Conservation (phyloP, 805 yeast genomes). For the Candida succiphila region DNA sequence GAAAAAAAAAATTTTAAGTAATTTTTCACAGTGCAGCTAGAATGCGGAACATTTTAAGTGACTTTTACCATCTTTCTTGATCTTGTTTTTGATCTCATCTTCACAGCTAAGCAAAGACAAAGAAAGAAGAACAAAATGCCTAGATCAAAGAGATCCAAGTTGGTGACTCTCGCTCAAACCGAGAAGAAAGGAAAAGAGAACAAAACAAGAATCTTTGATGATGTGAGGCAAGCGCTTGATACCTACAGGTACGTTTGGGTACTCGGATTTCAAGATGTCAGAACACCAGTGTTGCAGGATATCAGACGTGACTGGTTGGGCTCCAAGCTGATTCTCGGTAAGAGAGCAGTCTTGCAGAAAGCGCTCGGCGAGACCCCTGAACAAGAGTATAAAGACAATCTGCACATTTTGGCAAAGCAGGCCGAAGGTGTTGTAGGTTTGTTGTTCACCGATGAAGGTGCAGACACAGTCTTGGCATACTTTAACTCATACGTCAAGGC, state of each 20-base stretch:
- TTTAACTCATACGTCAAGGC: slow-evolving; percentile 67
- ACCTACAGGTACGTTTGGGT: slow-evolving; percentile 75
- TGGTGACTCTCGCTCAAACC: slow-evolving; percentile 90
- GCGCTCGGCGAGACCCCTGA: slow-evolving; percentile 84
- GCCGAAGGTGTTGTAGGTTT: slow-evolving; percentile 79
- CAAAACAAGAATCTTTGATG: slow-evolving; percentile 86
- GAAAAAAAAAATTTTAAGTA: no score
- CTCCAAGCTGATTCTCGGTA: slow-evolving; percentile 81
- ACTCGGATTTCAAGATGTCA: slow-evolving; percentile 78
- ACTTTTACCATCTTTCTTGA: no score
- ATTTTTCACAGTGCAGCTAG: no score
- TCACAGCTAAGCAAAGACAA: no score
- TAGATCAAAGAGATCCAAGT: slow-evolving; percentile 92
- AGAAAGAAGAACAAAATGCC: slow-evolving; percentile 50
- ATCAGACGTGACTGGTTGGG: slow-evolving; percentile 91
- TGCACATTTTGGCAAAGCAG: slow-evolving; percentile 55
- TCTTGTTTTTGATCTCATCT: no score
- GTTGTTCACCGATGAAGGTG: slow-evolving; percentile 80
- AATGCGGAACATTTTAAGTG: no score
- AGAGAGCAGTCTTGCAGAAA: slow-evolving; percentile 85
- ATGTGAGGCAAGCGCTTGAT: slow-evolving; percentile 75
- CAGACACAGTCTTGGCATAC: slow-evolving; percentile 83
- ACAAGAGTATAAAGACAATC: slow-evolving; percentile 82
- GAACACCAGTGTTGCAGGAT: slow-evolving; percentile 92
- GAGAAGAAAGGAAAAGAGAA: slow-evolving; percentile 93